Base-by-base conservation (phyloP, 768 basidiomycete genomes). In the Termitomyces eurrhizus region DNA sequence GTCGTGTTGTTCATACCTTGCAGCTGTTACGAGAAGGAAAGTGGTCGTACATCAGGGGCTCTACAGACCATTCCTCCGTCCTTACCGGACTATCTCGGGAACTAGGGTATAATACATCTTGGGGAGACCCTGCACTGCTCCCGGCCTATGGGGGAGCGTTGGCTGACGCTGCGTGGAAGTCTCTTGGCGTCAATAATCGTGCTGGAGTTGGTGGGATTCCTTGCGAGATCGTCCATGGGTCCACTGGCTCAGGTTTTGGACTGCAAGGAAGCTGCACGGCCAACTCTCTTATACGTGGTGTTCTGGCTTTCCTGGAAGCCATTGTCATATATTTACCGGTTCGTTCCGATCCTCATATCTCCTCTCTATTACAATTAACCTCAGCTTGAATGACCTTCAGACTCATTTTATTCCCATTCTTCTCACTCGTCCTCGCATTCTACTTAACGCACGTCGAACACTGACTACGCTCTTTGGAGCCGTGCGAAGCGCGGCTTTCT, bases 241-340 rank as follows among this genome's bases (percentile, higher is more conserved):
- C 76, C n/a, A 73, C 84, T 41, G 81, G 81, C 37, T 67, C 74
- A 24, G 75, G 66, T 21, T 65, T 82, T 16, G 81, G 82, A 12
- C 71, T 86, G 4, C 77, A 77, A 33, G 72, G 73, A 18, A 88
- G 83, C 65, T 92, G 91, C 67, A 74, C 77, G 0, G 78, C 80
- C 37, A 92, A 92, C 68, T 77, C 81, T 3, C 64, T 63, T 0
- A 68, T 87, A 50, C 78, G 91, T 58, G 81, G 81, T 14, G 51
- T 75, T 13, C 78, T 77, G 55, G 88, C 83, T 0, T 90, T 91
- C 68, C 65, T 80, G 16, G 77, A 91, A 68, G 84, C 89, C 0
- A 66, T 90, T 18, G 77, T 77, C 1, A 80, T 92, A 29, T 90
- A 92, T 68, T 73, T 90, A 51, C 91, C 91, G 3, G 91, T 91